Evolutionary conservation across 352 stramenopile species (phyloP), one percentile per base, ranked within the genome.

Genomic region (Globisporangium echinulatum): DNA sequence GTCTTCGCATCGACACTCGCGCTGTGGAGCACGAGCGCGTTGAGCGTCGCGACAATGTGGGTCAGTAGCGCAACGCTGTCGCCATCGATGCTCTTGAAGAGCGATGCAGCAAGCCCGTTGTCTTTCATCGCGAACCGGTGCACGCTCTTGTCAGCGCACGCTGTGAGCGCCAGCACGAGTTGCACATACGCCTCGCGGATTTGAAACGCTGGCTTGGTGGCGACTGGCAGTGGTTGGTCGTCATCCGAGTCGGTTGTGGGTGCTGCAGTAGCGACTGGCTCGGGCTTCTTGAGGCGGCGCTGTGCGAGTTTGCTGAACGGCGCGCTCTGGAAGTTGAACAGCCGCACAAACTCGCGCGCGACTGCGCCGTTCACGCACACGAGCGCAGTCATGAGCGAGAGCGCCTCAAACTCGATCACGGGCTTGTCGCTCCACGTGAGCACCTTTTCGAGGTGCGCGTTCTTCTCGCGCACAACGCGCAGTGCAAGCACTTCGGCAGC

Each of bases 341-440:
- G 63, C 1, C 85, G 73, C 50, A 95, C 83, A 8, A 92, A 69
- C 54, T 93, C 85, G 33, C 85, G 66, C 25, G 83, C 82, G 2
- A 74, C 54, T 4, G 58, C 62, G 15, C 68, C 66, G 25, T 74
- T 83, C 5, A 87, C 64, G 8, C 57, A 51, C 5, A 70, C 77
- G 40, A 93, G 67, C 11, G 56, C 44, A 0, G 66, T 69, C 59
- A 90, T 68, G 43, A 95, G 67, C 59, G 85, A 59, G 51, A 95
- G 74, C 37, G 82, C 79, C 46, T 78, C 70, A 63, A 79, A 88
- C 58, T 88, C 82, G 55, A 95, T 84, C 14, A 81, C 54, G 13
- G 85, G 85, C 68, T 93, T 93, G 73, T 95, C 85, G 56, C 79
- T 92, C 85, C 85, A 95, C 48, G 78, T 80, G 43, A 95, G 60